Evolutionary conservation across 1,139 yeast species (phyloP).

Genomic region (Magnusiomyces sp.): DNA sequence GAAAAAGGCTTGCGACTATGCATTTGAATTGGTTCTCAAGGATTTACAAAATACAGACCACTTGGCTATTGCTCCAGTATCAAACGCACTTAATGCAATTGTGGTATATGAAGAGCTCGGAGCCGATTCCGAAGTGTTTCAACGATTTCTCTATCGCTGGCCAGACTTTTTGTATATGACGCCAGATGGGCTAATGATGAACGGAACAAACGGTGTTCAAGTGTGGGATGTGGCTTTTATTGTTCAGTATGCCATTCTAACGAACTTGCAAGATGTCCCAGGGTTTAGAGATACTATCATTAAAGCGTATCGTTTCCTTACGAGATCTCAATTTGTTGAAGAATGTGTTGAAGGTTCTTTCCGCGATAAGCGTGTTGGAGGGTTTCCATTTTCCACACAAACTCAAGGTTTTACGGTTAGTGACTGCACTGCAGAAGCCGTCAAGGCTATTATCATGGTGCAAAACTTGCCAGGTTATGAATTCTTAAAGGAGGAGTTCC

Average conservation of each 20-base stretch:
- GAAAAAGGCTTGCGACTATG: constrained; percentile 43
- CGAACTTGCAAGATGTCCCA: constrained; percentile 68
- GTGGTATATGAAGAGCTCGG: constrained; percentile 70
- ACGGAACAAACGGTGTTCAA: constrained; percentile 98
- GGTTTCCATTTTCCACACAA: constrained; percentile 94
- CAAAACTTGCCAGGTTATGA: constrained; percentile 52
- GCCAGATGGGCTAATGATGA: constrained; percentile 82
- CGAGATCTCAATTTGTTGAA: constrained; percentile 76
- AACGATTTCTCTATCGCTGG: constrained; percentile 49
- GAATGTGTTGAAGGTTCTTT: constrained; percentile 72
- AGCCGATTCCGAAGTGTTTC: constrained; percentile 50
- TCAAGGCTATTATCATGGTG: constrained; percentile 91
- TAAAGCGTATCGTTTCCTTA: constrained; percentile 59
- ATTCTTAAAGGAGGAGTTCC: constrained; percentile 43
- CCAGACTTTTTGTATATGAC: constrained; percentile 78
- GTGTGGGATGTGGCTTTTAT: constrained; percentile 96
- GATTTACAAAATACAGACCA: constrained; percentile 74
- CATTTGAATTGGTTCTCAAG: constrained; percentile 57
- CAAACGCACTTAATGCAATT: constrained; percentile 73
- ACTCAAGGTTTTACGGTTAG: constrained; percentile 94
- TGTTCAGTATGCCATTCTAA: constrained; percentile 70
- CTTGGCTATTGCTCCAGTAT: constrained; percentile 89
- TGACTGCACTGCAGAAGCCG: constrained; percentile 95
- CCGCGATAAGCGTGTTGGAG: constrained; percentile 83
- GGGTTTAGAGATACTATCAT: constrained; percentile 57